Base-by-base conservation (phyloP, 106 monocot species). In the Posidonia australis region DNA sequence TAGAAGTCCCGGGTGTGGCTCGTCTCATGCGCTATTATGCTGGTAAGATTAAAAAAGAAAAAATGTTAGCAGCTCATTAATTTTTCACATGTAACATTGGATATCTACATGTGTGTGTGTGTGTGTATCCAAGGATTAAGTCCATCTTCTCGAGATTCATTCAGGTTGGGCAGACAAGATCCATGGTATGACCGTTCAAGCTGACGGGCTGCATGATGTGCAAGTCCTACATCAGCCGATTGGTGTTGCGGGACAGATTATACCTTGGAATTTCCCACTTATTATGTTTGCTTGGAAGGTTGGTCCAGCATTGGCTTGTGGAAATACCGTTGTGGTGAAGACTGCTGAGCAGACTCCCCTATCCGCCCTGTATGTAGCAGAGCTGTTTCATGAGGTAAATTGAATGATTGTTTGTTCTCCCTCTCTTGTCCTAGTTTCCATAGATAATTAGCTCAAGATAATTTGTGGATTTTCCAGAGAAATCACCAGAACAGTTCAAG, bases 151-250 rank as follows among this genome's bases (percentile, higher is more conserved):
- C n/a, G n/a, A n/a, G n/a, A n/a, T n/a, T 68, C 21, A 13, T 74
- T 25, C 79, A 93, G 93, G 93, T 43, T 93, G 93, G 93, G 74
- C 86, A 0, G 93, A 93, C 67, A 93, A 93, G 77, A 93, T 93
- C 55, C 93, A 93, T 61, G 89, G 93, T 18, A 72, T 89, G 20
- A 52, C 81, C 41, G 93, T 89, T 69, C 93, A 85, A 14, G 89
- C 86, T 51, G 93, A 93, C 46, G 79, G 86, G 22, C 83, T 83
- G 13, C 81, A 93, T 21, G 89, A 93, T 71, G 93, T 93, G 28
- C 89, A 93, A 71, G 86, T 93, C 46, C 62, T 93, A 60, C 78
- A 86, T 23, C 89, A 93, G 68, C 89, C 93, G 0, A 86, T 89
- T 41, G 93, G 93, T 22, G 93, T 93, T 68, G 83, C 63, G 4